A percentile compares a stretch with the other conserved stretches of the same genome.
These are phyloP conservation scores for Entomortierella lignicola DNA, from an alignment of 192 early-diverging fungal species.

Conservation along the genomic window DNA sequence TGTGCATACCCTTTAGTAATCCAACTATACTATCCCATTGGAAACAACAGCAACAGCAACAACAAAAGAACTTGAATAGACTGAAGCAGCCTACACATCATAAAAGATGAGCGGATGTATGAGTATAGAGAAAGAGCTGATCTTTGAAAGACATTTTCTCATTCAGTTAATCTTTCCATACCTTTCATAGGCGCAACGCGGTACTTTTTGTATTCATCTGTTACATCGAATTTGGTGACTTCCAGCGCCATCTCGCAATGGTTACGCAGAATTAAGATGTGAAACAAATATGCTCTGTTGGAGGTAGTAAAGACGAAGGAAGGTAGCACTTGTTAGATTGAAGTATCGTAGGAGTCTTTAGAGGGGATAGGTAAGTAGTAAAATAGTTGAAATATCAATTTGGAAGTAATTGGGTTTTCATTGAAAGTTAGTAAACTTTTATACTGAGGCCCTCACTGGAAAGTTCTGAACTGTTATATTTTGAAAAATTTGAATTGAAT, in stretches of 20 bases:
- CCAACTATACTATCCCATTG: not conserved
- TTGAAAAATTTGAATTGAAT: not conserved
- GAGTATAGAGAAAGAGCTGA: not conserved
- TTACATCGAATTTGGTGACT: not conserved
- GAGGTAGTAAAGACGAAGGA: not conserved
- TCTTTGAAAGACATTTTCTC: not conserved
- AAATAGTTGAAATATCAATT: not conserved
- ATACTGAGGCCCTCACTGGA: not conserved
- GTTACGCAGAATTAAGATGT: not conserved
- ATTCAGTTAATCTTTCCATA: not conserved
- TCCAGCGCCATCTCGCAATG: not conserved
- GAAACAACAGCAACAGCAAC: not conserved
- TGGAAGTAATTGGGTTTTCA: not conserved
- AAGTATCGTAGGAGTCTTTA: not conserved
- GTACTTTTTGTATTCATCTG: not conserved
- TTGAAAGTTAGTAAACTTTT: not conserved
- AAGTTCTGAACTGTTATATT: not conserved
- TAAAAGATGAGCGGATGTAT: not conserved
- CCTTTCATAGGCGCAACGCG: not conserved
- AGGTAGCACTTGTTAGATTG: not conserved
- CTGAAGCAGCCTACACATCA: not conserved
- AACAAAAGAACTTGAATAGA: not conserved
- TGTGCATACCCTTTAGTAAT: not conserved
- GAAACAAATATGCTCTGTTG: not conserved
- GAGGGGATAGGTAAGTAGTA: not conserved